Evolutionary conservation across 345 rosid genomes (phyloP).

Genomic region (Zanthoxylum bungeanum): DNA sequence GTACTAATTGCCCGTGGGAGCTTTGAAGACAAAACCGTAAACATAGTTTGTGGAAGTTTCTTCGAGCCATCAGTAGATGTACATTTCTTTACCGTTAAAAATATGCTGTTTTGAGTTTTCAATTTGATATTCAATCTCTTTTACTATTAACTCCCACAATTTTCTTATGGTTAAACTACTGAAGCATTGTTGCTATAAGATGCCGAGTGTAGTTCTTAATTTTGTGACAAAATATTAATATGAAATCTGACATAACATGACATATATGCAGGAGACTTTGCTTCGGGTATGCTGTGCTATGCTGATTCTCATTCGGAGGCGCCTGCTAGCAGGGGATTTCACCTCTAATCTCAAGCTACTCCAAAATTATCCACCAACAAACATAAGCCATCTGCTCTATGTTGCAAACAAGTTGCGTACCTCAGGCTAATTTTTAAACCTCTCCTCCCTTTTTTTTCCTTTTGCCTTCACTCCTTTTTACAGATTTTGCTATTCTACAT

Average conservation of each 20-base stretch:
- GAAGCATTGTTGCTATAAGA: not conserved
- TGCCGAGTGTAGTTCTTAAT: not conserved
- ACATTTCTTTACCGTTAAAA: not conserved
- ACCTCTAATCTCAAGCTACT: conserved; percentile 78
- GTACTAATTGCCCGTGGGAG: not conserved
- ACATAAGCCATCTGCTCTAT: conserved; percentile 79
- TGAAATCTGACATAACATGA: conserved; percentile 6
- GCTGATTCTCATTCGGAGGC: conserved; percentile 80
- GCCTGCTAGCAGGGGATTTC: conserved; percentile 84
- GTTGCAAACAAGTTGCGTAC: conserved; percentile 85
- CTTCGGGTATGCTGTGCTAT: conserved; percentile 95
- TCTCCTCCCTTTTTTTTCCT: too few species aligned
- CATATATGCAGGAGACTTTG: conserved; percentile 71
- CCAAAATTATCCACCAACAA: conserved; percentile 77
- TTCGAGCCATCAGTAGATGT: not conserved
- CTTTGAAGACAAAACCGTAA: not conserved
- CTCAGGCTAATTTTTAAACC: conserved; percentile 21
- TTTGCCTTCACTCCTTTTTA: not conserved
- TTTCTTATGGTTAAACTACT: not conserved
- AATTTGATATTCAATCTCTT: not conserved
- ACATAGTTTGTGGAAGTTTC: not conserved
- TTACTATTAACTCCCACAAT: not conserved
- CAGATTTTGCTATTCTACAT: not conserved
- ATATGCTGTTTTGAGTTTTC: not conserved
- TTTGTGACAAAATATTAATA: not conserved